These are phyloP conservation scores for Blastobotrys attinorum DNA, from an alignment of 805 yeast species.

Conservation along the genomic window DNA sequence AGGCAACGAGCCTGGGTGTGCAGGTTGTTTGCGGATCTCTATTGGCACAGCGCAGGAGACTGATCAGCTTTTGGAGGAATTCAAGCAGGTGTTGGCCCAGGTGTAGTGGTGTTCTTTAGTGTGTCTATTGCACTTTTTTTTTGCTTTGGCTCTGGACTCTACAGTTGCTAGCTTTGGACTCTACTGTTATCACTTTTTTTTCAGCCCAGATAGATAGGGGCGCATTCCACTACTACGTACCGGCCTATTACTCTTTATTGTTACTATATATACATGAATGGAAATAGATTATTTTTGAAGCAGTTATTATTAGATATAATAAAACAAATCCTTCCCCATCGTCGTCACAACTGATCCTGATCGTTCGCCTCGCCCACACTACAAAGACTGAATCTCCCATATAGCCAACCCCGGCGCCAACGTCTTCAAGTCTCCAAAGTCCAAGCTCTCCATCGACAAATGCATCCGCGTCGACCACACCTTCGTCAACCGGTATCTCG, in stretches of 20 bases:
- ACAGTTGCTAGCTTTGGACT: no score
- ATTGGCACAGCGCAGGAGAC: constrained; percentile 82
- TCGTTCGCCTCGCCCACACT: no score
- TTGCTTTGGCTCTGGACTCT: no score
- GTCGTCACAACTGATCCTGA: no score
- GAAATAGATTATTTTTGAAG: no score
- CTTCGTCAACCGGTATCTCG: constrained; percentile 10
- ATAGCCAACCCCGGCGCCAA: constrained; percentile 47
- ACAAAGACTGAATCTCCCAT: constrained; percentile 15
- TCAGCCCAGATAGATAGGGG: no score
- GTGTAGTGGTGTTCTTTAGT: constrained; percentile 3
- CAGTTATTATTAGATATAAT: no score
- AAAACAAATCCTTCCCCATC: no score
- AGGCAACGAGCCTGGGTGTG: constrained; percentile 84
- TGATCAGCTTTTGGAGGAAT: constrained; percentile 42
- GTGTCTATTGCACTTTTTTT: no score
- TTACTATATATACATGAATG: neutral
- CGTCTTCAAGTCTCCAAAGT: constrained; percentile 37
- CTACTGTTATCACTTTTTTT: no score
- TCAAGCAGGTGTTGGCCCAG: constrained; percentile 25
- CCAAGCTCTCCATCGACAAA: constrained; percentile 70
- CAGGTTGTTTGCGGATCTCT: constrained; percentile 80
- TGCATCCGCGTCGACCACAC: constrained; percentile 34
- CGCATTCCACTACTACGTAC: no score
- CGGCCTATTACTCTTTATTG: neutral